Conservation (phyloP, 2,329 filamentous ascomycete genomes). For the Pseudonectria foliicola region DNA sequence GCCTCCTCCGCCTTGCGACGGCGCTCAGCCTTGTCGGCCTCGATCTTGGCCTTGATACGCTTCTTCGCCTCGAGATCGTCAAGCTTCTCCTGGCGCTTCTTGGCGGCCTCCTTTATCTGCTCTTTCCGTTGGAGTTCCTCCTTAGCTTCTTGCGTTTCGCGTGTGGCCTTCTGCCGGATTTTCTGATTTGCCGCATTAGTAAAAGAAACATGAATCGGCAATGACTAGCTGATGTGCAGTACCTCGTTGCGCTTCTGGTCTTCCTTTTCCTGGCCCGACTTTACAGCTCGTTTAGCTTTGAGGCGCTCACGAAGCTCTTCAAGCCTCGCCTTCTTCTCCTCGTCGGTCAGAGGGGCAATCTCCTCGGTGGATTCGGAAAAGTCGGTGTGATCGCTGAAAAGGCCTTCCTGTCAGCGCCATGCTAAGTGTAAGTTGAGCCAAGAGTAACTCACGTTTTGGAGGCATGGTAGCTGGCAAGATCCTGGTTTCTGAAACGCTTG, state of each 20-base stretch:
- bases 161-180: constrained; percentile 80
- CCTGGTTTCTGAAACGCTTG: constrained; percentile 78
- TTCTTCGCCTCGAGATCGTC: constrained; percentile 81
- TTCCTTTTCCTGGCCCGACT: constrained; percentile 67
- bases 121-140: constrained; percentile 84
- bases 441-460: constrained; percentile 60
- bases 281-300: constrained; percentile 61
- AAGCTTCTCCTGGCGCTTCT: constrained; percentile 80
- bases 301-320: constrained; percentile 66
- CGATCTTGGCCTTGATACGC: constrained; percentile 87
- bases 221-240: constrained; percentile 9
- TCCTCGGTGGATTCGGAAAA: constrained; percentile 93
- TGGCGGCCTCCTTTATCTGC: constrained; percentile 81
- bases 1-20: constrained; percentile 77
- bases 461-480: constrained; percentile 83
- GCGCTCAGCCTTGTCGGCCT: constrained; percentile 86
- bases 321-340: constrained; percentile 78
- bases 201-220: not conserved
- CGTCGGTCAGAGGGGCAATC: constrained; percentile 81
- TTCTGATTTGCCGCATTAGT: constrained; percentile 32
- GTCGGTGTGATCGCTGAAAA: constrained; percentile 66
- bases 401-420: not conserved
- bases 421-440: not conserved
- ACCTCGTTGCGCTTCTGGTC: constrained; percentile 83
- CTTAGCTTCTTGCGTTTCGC: constrained; percentile 81